Evolutionary conservation across 306 rosid genomes (phyloP).

Genomic region (Cucumis hystrix): DNA sequence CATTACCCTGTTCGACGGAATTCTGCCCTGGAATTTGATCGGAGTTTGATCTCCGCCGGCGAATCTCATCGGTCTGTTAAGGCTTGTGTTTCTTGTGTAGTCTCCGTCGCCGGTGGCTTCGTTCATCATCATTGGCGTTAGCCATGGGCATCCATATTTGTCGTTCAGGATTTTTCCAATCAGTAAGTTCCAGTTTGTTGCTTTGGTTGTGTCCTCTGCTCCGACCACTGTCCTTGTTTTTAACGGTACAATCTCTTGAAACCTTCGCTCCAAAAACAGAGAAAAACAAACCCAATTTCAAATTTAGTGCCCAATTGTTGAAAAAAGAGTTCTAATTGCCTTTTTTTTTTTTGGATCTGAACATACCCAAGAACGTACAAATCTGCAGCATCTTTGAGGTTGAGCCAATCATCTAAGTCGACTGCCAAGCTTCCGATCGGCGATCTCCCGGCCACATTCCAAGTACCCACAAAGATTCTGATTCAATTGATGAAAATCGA

Average conservation of each 20-base stretch:
- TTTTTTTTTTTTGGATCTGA: not conserved
- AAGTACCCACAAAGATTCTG: conserved; percentile 86
- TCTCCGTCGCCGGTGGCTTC: conserved; percentile 23
- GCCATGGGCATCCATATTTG: conserved; percentile 36
- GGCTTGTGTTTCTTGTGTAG: not conserved
- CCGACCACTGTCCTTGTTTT: conserved; percentile 71
- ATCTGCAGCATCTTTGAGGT: conserved; percentile 76
- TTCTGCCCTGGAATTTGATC: conserved; percentile 6
- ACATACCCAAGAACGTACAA: conserved; percentile 87
- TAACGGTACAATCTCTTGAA: conserved; percentile 89
- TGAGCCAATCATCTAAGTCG: conserved; percentile 83
- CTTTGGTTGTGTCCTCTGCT: conserved; percentile 59
- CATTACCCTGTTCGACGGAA: not conserved
- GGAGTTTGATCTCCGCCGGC: conserved; percentile 10
- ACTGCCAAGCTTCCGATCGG: conserved; percentile 73
- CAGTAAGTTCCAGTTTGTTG: conserved; percentile 69
- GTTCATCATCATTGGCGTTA: conserved; percentile 33
- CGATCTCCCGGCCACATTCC: conserved; percentile 87
- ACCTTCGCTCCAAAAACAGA: conserved; percentile 26
- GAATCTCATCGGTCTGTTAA: conserved; percentile 8
- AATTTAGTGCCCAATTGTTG: not conserved
- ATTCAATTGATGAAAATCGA: not conserved
- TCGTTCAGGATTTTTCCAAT: conserved; percentile 54
- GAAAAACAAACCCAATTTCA: not conserved
- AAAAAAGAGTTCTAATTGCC: not conserved